Conservation (phyloP, 305 asterid species). For the Plantago lanceolata region DNA sequence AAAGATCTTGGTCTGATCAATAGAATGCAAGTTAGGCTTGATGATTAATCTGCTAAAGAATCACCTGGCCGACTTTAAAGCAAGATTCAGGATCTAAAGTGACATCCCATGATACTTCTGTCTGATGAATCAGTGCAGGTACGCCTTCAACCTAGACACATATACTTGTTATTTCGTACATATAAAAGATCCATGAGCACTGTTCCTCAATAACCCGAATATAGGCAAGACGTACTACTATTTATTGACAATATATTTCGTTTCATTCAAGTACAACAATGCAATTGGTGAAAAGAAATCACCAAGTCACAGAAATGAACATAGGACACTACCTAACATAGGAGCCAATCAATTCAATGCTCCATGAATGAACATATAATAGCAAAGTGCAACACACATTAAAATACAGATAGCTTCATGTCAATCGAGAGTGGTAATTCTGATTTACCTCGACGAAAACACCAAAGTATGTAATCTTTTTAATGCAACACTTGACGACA, state of each 20-base stretch:
- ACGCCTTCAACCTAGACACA: slow-evolving; percentile 75
- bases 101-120: slow-evolving; percentile 97
- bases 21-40: not conserved
- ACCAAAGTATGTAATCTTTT: slow-evolving; percentile 84
- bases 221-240: too few species aligned
- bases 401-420: slow-evolving; percentile 4
- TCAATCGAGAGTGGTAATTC: slow-evolving; percentile 5
- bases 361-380: slow-evolving; percentile 2
- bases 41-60: slow-evolving; percentile 8
- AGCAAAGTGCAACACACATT: slow-evolving; percentile 4
- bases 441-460: slow-evolving; percentile 80
- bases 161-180: slow-evolving; percentile 8
- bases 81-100: slow-evolving; percentile 76
- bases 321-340: too few species aligned
- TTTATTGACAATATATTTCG: too few species aligned
- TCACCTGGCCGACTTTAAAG: slow-evolving; percentile 92
- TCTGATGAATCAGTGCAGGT: slow-evolving; percentile 82
- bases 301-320: not conserved
- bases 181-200: slow-evolving; percentile 13
- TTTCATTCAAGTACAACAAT: too few species aligned
- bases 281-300: slow-evolving; percentile 1
- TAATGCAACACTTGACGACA: slow-evolving; percentile 78
- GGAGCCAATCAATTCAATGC: too few species aligned
- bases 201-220: not conserved
- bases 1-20: slow-evolving; percentile 1